A percentile compares a stretch with the other conserved stretches of the same genome.
These are phyloP conservation scores for Diaporthe sp. DNA, from an alignment of 2,329 filamentous ascomycete genomes.

Conservation along the genomic window DNA sequence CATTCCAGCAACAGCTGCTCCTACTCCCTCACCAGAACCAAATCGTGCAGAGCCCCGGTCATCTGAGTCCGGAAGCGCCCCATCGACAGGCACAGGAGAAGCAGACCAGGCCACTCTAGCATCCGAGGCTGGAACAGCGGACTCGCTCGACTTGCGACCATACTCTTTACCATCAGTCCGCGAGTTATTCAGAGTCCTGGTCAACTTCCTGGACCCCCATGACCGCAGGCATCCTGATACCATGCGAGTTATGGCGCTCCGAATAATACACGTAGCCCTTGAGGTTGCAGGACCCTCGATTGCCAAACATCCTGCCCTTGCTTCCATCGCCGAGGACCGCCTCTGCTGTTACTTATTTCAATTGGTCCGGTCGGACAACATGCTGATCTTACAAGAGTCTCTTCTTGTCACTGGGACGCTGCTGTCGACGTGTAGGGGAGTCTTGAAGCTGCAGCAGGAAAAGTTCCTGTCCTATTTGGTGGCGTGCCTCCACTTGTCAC, in stretches of 20 bases:
- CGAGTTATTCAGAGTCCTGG: constrained; percentile 92
- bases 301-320: constrained; percentile 88
- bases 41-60: constrained; percentile 41
- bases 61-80: constrained; percentile 53
- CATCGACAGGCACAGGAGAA: constrained; percentile 40
- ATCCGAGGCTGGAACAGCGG: constrained; percentile 40
- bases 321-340: constrained; percentile 89
- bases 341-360: constrained; percentile 96
- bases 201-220: constrained; percentile 93
- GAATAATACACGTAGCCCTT: constrained; percentile 96
- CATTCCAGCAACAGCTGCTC: constrained; percentile 39
- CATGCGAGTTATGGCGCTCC: constrained; percentile 95
- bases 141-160: constrained; percentile 75
- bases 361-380: constrained; percentile 94
- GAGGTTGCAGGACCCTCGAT: constrained; percentile 97
- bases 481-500: constrained; percentile 90
- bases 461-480: constrained; percentile 95
- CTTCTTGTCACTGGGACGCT: constrained; percentile 91
- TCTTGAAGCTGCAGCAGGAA: constrained; percentile 96
- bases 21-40: constrained; percentile 17
- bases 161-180: constrained; percentile 95
- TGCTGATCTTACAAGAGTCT: constrained; percentile 93
- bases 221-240: constrained; percentile 93
- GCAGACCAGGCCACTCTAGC: constrained; percentile 31
- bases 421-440: constrained; percentile 87